Evolutionary conservation across 345 rosid species (phyloP).

Genomic region (Eucalyptus rudis): DNA sequence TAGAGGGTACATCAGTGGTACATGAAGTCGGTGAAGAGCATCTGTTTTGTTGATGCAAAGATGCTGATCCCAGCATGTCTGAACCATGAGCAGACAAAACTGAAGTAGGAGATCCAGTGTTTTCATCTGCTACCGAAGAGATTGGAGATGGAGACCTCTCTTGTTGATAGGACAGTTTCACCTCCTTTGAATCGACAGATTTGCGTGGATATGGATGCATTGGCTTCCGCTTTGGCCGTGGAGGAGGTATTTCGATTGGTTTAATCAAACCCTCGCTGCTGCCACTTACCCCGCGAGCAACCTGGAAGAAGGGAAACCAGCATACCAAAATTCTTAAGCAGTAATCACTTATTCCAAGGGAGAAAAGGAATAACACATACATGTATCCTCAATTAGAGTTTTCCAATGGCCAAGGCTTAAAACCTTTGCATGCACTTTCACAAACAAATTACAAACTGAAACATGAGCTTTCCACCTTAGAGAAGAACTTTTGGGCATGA

Average conservation of each 20-base stretch:
- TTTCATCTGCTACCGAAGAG: slow-evolving; percentile 22
- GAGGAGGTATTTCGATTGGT: slow-evolving; percentile 75
- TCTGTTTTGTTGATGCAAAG: slow-evolving; percentile 21
- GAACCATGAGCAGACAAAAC: slow-evolving; percentile 36
- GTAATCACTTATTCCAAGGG: background rate
- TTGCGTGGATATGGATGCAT: slow-evolving; percentile 86
- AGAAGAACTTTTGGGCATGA: slow-evolving; percentile 96
- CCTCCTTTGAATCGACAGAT: slow-evolving; percentile 4
- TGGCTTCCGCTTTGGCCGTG: slow-evolving; percentile 85
- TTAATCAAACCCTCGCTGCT: slow-evolving; percentile 7
- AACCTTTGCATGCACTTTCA: background rate
- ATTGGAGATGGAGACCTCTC: slow-evolving; percentile 30
- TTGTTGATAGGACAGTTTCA: background rate
- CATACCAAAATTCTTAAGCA: background rate
- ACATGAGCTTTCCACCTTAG: slow-evolving; percentile 38
- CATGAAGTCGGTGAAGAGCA: slow-evolving; percentile 55
- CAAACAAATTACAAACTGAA: background rate
- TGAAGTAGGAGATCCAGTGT: slow-evolving; percentile 45
- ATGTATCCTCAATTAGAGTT: background rate
- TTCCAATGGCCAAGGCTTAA: background rate
- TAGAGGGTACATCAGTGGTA: slow-evolving; percentile 27
- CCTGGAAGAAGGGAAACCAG: slow-evolving; percentile 21
- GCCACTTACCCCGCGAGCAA: slow-evolving; percentile 33
- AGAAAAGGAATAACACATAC: background rate
- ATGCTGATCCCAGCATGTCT: slow-evolving; percentile 16